Conservation (phyloP, 306 rosid genomes). For the Oxytropis ochrocephala region DNA sequence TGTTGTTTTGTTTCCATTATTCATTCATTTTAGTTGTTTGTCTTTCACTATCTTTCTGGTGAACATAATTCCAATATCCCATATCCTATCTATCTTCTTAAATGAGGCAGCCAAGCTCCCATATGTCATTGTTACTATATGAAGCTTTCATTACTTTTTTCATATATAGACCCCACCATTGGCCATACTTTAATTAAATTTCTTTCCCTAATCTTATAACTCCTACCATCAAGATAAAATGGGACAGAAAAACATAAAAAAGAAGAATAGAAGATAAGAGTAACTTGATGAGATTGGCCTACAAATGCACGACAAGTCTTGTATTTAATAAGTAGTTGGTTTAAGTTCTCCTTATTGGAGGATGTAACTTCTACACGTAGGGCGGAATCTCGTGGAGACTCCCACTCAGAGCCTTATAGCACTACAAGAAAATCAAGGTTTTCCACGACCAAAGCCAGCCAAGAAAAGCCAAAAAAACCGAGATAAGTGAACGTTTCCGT, state of each 20-base stretch:
- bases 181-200: background rate
- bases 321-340: too few species aligned
- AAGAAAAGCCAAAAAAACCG: too few species aligned
- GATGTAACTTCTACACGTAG: too few species aligned
- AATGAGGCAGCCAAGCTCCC: background rate
- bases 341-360: too few species aligned
- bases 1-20: background rate
- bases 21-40: background rate
- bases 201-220: background rate
- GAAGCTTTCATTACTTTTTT: background rate
- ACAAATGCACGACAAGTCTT: too few species aligned
- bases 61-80: constrained; percentile 5
- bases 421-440: too few species aligned
- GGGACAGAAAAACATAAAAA: too few species aligned
- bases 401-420: too few species aligned
- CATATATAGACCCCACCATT: background rate
- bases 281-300: background rate
- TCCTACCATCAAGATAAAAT: background rate
- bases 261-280: background rate
- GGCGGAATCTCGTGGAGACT: too few species aligned
- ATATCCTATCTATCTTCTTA: background rate
- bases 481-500: too few species aligned
- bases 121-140: background rate
- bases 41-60: background rate
- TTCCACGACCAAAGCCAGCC: too few species aligned